Base-by-base conservation (phyloP, 768 basidiomycete species). In the Trametes cinnabarina region DNA sequence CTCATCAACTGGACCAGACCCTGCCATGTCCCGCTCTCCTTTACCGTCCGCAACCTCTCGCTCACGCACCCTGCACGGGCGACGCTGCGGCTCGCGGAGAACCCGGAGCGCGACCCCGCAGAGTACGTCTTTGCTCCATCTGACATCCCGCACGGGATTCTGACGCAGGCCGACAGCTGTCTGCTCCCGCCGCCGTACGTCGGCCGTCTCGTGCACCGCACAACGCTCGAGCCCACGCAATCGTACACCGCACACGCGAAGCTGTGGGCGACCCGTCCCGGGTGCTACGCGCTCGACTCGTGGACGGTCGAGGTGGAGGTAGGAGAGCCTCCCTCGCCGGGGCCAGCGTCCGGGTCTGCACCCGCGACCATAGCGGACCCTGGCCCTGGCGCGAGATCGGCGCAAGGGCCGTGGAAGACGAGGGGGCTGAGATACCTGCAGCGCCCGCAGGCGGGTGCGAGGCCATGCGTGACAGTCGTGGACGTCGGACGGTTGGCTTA, bases 261-360 rank as follows among this genome's bases (percentile, higher is more conserved):
- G 47, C 69, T 93, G 2, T 88, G 85, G 79, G 75, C 84, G 10
- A 72, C 78, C 12, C 79, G 79, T 40, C 83, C 90, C 28, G 90
- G 90, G 12, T 76, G 77, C 22, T 88, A 90, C 67, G 74, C 74
- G 12, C 73, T 92, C 15, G 80, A 79, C 28, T 80, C 81, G 4
- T 96, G 92, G 92, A 75, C 73, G 39, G 63, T 90, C 10, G 86
- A 88, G 64, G 85, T 84, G 1, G 77, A 84, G 51, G 86, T 88
- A n/a, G 76, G 78, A 11, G 79, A 83, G 51, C 40, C 55, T 28
- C 23, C 66, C 65, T 14, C 20, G 2, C 26, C 66, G 72, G 14
- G 64, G 72, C 71, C n/a, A 77, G 78, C 65, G 37, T 60, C 59
- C 73, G 14, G 63, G 72, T 71, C n/a, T 77, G 78, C 65, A 37